Conservation (phyloP, 805 yeast species). For the Hanseniaspora nectarophila region DNA sequence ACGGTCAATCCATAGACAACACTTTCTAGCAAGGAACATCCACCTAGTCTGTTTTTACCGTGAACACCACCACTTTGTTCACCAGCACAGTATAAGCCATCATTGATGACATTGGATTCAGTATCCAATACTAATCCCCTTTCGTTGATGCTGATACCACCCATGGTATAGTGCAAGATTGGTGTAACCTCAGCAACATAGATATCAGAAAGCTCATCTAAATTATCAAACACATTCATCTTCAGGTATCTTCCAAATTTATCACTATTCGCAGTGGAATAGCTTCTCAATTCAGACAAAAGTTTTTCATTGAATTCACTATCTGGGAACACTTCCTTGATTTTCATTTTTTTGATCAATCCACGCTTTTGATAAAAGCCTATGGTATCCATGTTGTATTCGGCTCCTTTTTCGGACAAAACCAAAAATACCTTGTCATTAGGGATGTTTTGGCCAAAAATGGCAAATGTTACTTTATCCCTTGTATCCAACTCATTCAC, state of each 20-base stretch:
- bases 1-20: slow-evolving; percentile 50
- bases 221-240: slow-evolving; percentile 26
- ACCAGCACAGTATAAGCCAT: slow-evolving; percentile 50
- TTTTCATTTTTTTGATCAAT: slow-evolving; percentile 25
- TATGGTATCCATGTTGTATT: slow-evolving; percentile 37
- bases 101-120: slow-evolving; percentile 26
- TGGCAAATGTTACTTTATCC: slow-evolving; percentile 39
- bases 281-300: slow-evolving; percentile 18
- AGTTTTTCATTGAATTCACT: slow-evolving; percentile 20
- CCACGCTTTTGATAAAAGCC: slow-evolving; percentile 39
- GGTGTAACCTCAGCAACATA: slow-evolving; percentile 47
- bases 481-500: slow-evolving; percentile 44
- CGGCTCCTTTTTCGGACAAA: slow-evolving; percentile 35
- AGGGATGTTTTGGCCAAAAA: slow-evolving; percentile 25
- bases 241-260: slow-evolving; percentile 29
- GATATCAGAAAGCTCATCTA: slow-evolving; percentile 25
- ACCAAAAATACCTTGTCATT: slow-evolving; percentile 24
- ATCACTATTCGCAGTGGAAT: slow-evolving; percentile 24
- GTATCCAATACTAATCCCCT: slow-evolving; percentile 33
- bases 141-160: slow-evolving; percentile 49
- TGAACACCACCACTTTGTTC: slow-evolving; percentile 61
- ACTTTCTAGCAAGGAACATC: slow-evolving; percentile 46
- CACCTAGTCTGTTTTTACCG: slow-evolving; percentile 51
- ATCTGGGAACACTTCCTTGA: slow-evolving; percentile 25
- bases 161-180: slow-evolving; percentile 56